Base-by-base conservation (phyloP, 129 eudicot genomes). In the Flaveria ramosissima region DNA sequence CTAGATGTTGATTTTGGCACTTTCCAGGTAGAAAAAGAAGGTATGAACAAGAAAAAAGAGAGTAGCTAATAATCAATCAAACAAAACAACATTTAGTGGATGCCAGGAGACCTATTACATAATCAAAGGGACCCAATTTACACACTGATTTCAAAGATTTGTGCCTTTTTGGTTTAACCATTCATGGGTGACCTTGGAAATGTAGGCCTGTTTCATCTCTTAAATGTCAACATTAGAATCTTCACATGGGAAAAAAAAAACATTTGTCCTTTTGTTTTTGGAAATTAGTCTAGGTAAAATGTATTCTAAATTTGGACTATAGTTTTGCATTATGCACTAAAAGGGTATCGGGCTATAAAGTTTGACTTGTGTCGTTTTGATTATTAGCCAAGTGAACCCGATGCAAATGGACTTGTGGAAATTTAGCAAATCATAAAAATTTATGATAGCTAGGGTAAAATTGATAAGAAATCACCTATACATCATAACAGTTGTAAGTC, bases 1-100 rank as follows among this genome's bases (percentile, higher is more conserved):
- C 14, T 63, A 52, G 68, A 79, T 79, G 83, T 73, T 80, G 47
- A 64, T 66, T 41, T 23, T 65, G 46, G 39, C 32, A 41, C 79
- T 80, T 80, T 80, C 50, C 79, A 80, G 68, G 73, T 11, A 80
- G 65, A 72, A 73, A 80, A 73, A 73, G 83, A 71, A 41, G 47
- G 83, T 74, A 73, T 80, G 78, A 80, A 80, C 78, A 73, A 48
- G 71, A 45, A 80, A 73, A 73, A 63, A 23, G 19, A 23, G 19
- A 14, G 51, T 8, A 65, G 69, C 41, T 53, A 36, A 65, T 64
- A 80, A 73, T 50, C 41, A 80, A 80, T 80, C 79, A 73, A 73
- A 73, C 26, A 79, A 45, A 30, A 79, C 78, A 51, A 36, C 26
- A 62, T 80, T 19, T 64, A 80, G 83, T 80, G 83, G 83, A 80